Percentiles rank a stretch among this genome's conserved stretches.
These are phyloP conservation scores for Torulaspora gathmanii DNA, from an alignment of 805 yeast genomes.

Conservation along the genomic window DNA sequence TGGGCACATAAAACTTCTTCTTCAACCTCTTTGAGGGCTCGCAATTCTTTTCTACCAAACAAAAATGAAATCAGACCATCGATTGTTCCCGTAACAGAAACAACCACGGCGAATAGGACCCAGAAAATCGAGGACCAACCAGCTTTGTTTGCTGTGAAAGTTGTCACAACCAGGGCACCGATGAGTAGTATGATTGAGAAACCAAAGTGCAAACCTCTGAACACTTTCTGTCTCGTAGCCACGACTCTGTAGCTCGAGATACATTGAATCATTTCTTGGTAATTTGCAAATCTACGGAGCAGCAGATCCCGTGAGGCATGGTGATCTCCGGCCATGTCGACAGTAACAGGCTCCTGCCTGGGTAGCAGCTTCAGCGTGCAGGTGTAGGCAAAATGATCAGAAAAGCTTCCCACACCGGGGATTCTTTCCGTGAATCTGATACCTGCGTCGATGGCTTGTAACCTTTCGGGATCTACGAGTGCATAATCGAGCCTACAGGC, in stretches of 20 bases:
- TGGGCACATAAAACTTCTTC: constrained; percentile 52
- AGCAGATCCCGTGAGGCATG: constrained; percentile 11
- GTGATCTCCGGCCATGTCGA: constrained; percentile 3
- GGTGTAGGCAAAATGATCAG: constrained; percentile 88
- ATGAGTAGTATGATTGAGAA: constrained; percentile 49
- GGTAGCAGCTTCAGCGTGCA: constrained; percentile 39
- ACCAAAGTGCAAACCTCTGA: constrained; percentile 65
- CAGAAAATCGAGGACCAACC: constrained; percentile 67
- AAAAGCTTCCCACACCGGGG: constrained; percentile 66
- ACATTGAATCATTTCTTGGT: constrained; percentile 47
- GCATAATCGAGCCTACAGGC: constrained; percentile 93
- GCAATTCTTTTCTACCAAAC: constrained; percentile 73
- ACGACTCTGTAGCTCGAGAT: constrained; percentile 49
- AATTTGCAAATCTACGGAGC: constrained; percentile 28
- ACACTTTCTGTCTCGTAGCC: constrained; percentile 51
- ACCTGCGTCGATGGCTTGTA: constrained; percentile 54
- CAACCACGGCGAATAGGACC: constrained; percentile 48
- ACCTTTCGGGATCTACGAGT: constrained; percentile 53
- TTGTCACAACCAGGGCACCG: constrained; percentile 50
- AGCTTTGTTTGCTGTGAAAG: constrained; percentile 52
- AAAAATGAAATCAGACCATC: constrained; percentile 75
- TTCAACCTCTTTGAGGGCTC: constrained; percentile 73
- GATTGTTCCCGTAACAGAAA: constrained; percentile 61
- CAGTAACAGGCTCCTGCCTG: constrained; percentile 8
- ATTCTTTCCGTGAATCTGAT: constrained; percentile 71